phyloP scores from a whole-genome alignment of 1,139 yeast species.

The Yamadazyma diospyri region DNA sequence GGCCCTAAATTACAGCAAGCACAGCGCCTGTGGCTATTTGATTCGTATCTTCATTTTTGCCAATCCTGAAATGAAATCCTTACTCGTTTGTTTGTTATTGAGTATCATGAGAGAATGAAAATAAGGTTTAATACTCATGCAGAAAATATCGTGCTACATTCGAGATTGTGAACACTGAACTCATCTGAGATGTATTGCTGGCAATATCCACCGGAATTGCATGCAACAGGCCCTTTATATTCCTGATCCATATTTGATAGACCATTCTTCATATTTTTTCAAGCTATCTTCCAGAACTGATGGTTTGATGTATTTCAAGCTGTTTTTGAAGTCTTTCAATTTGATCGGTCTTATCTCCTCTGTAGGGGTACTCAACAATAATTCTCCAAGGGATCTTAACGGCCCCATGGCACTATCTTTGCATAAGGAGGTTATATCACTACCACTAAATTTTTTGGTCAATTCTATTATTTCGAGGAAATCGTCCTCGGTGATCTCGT shows the following conservation, averaged over 20 bases:
- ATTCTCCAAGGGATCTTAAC: constrained; percentile 83
- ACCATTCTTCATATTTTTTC: constrained; percentile 82
- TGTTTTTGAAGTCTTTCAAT: constrained; percentile 69
- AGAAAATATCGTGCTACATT: too few relatives aligned
- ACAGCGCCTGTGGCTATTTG: too few relatives aligned
- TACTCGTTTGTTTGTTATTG: too few relatives aligned
- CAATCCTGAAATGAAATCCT: too few relatives aligned
- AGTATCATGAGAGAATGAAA: too few relatives aligned
- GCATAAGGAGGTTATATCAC: constrained; percentile 92
- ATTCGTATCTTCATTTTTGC: too few relatives aligned
- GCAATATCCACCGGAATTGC: too few relatives aligned
- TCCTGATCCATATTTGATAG: constrained; percentile 85
- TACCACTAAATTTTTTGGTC: constrained; percentile 86
- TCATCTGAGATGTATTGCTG: too few relatives aligned
- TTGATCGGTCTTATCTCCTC: constrained; percentile 82
- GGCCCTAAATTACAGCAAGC: too few relatives aligned
- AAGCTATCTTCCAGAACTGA: constrained; percentile 88
- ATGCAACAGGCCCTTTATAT: too few relatives aligned
- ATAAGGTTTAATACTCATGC: too few relatives aligned
- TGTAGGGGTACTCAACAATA: constrained; percentile 76
- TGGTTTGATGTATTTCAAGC: constrained; percentile 83
- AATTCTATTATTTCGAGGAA: constrained; percentile 54
- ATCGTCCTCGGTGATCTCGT: constrained; percentile 64
- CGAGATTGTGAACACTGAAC: too few relatives aligned
- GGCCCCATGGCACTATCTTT: constrained; percentile 99